Evolutionary conservation across 2,329 filamentous ascomycete species (phyloP).

Genomic region (Alternaria ventricosa): DNA sequence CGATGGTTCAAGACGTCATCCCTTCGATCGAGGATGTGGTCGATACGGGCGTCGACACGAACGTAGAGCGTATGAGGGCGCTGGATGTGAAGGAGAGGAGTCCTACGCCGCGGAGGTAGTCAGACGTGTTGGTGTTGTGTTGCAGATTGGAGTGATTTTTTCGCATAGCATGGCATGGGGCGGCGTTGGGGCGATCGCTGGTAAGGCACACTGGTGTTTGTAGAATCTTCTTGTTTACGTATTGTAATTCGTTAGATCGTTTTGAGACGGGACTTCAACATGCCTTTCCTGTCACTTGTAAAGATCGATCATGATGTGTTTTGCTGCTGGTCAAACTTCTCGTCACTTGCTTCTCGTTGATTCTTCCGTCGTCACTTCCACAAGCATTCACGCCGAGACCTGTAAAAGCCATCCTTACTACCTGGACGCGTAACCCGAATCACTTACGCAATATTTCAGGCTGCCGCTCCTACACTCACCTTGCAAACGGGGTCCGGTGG

Average conservation of each 20-base stretch:
- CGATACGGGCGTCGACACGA: constrained; percentile 5
- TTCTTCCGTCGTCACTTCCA: too few species aligned
- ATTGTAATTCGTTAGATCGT: neutral
- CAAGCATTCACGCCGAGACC: too few species aligned
- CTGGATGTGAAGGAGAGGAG: constrained; percentile 28
- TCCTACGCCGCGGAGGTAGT: constrained; percentile 28
- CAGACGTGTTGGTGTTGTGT: neutral
- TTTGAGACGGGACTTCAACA: neutral
- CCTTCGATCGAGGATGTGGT: constrained; percentile 15
- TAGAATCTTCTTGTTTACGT: neutral
- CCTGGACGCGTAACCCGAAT: too few species aligned
- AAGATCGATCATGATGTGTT: too few species aligned
- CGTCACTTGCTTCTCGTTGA: too few species aligned
- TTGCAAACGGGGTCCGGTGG: neutral
- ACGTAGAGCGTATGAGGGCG: constrained; percentile 2
- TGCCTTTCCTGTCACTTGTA: neutral
- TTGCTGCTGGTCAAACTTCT: too few species aligned
- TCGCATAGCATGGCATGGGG: constrained; percentile 24
- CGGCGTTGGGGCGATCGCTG: constrained; percentile 10
- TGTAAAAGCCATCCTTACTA: too few species aligned
- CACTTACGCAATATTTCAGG: neutral
- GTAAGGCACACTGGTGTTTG: neutral
- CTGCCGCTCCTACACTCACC: neutral
- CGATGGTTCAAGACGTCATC: constrained; percentile 20
- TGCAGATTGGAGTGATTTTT: neutral